These are phyloP conservation scores for Mitragyna speciosa DNA, from an alignment of 257 asterid genomes.

Conservation along the genomic window DNA sequence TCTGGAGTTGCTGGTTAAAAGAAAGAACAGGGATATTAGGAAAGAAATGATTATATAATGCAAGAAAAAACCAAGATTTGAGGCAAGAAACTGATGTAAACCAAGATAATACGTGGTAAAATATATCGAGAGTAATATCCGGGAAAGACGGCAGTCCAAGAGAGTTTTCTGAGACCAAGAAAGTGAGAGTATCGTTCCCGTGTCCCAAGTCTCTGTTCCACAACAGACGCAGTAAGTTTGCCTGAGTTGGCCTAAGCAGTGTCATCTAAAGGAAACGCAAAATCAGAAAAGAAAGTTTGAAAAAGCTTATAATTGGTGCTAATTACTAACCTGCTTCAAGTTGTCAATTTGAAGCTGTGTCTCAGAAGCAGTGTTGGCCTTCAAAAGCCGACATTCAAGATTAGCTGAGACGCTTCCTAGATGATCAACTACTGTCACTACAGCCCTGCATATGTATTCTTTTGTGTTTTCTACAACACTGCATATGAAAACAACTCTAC, in stretches of 20 bases:
- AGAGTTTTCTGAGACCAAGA: constrained; percentile 38
- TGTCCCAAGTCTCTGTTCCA: constrained; percentile 45
- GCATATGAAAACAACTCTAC: constrained; percentile 13
- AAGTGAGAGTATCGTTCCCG: constrained; percentile 51
- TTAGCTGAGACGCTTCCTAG: constrained; percentile 59
- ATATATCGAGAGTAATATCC: constrained; percentile 49
- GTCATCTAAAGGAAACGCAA: neutral
- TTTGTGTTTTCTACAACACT: constrained; percentile 61
- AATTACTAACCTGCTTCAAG: constrained; percentile 44
- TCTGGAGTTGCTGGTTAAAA: constrained; percentile 34
- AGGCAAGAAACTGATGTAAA: neutral
- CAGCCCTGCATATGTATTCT: constrained; percentile 54
- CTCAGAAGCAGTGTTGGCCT: constrained; percentile 36
- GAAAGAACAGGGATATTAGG: neutral
- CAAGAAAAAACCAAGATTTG: neutral
- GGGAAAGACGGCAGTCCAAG: constrained; percentile 39
- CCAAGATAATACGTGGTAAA: constrained; percentile 36
- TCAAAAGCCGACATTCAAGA: constrained; percentile 44
- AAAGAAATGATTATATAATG: neutral
- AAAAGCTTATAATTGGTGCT: neutral
- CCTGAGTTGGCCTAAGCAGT: neutral
- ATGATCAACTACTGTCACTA: constrained; percentile 63
- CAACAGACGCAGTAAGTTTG: neutral
- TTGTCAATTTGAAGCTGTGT: constrained; percentile 40
- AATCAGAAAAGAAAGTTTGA: neutral